These are phyloP conservation scores for Mortierella sp. DNA, from an alignment of 371 early-diverging fungal genomes.

Conservation along the genomic window DNA sequence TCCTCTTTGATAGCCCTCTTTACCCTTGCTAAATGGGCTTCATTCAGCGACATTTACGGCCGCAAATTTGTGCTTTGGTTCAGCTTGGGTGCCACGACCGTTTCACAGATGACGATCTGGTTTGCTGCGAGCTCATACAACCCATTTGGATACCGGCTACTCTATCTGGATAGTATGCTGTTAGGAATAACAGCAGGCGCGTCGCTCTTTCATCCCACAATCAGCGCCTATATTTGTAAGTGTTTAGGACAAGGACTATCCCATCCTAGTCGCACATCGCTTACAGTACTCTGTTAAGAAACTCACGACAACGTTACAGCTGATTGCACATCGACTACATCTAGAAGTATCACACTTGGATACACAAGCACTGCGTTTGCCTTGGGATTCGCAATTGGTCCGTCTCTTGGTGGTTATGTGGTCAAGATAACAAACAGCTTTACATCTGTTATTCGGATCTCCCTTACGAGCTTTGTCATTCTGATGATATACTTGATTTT, in stretches of 20 bases:
- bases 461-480: neutral
- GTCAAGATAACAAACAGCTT: slow-evolving; percentile 1
- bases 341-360: slow-evolving; percentile 17
- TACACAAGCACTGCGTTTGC: neutral
- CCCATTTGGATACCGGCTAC: slow-evolving; percentile 8
- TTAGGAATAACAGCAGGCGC: slow-evolving; percentile 4
- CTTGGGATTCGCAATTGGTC: slow-evolving; percentile 14
- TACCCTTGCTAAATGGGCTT: slow-evolving; percentile 24
- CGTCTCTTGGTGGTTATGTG: slow-evolving; percentile 17
- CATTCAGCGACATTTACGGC: slow-evolving; percentile 21
- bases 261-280: too few relatives aligned
- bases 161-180: slow-evolving; percentile 11
- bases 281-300: too few relatives aligned
- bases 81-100: neutral
- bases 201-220: slow-evolving; percentile 8
- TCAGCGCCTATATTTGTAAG: slow-evolving; percentile 22
- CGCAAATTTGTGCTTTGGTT: slow-evolving; percentile 17
- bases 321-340: slow-evolving; percentile 8
- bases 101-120: neutral
- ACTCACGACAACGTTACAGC: too few relatives aligned
- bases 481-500: slow-evolving; percentile 7
- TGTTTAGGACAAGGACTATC: too few relatives aligned
- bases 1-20: slow-evolving; percentile 3
- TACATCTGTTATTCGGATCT: neutral
- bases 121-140: slow-evolving; percentile 4